A percentile compares a stretch with the other conserved stretches of the same genome.
Evolutionary conservation across 345 rosid species (phyloP).

Genomic region (Aquilaria sinensis): DNA sequence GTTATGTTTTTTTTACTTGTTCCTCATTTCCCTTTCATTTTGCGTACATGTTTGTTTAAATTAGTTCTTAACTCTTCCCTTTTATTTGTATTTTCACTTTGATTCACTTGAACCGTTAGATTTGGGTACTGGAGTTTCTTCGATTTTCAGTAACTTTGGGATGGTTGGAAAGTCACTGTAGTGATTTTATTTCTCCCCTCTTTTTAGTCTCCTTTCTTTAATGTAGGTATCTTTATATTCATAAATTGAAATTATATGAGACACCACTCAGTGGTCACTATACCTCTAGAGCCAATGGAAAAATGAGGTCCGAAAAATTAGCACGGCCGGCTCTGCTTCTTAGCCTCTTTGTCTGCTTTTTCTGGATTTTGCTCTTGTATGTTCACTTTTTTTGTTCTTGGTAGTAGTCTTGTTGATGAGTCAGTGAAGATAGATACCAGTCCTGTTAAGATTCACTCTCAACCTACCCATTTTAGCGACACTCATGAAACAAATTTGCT

Average conservation of each 20-base stretch:
- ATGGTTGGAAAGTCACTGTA: slow-evolving; percentile 13
- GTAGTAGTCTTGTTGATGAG: slow-evolving; percentile 23
- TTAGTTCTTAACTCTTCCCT: too few relatives aligned
- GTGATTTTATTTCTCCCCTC: slow-evolving; percentile 9
- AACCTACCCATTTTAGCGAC: slow-evolving; percentile 21
- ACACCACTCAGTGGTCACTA: slow-evolving; percentile 46
- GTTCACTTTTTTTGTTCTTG: slow-evolving; percentile 60
- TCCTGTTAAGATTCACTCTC: slow-evolving; percentile 12
- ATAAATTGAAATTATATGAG: slow-evolving; percentile 28
- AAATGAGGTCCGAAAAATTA: slow-evolving; percentile 55
- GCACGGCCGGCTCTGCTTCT: slow-evolving; percentile 39
- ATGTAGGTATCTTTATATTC: slow-evolving; percentile 13
- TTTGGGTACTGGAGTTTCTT: not conserved
- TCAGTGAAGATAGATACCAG: slow-evolving; percentile 27
- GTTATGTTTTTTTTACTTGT: too few relatives aligned
- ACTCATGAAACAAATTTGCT: slow-evolving; percentile 15
- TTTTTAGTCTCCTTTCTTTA: not conserved
- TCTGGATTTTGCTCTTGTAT: slow-evolving; percentile 65
- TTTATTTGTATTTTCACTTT: not conserved
- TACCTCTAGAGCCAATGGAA: slow-evolving; percentile 42
- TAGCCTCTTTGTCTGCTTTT: slow-evolving; percentile 46
- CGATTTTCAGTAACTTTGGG: not conserved
- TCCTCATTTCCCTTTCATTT: too few relatives aligned
- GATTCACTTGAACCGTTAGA: not conserved
- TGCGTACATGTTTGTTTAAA: too few relatives aligned